Percentiles rank a stretch among this genome's conserved stretches.
Evolutionary conservation across 768 basidiomycete genomes (phyloP).

Genomic region (Leucosporidium scottii): DNA sequence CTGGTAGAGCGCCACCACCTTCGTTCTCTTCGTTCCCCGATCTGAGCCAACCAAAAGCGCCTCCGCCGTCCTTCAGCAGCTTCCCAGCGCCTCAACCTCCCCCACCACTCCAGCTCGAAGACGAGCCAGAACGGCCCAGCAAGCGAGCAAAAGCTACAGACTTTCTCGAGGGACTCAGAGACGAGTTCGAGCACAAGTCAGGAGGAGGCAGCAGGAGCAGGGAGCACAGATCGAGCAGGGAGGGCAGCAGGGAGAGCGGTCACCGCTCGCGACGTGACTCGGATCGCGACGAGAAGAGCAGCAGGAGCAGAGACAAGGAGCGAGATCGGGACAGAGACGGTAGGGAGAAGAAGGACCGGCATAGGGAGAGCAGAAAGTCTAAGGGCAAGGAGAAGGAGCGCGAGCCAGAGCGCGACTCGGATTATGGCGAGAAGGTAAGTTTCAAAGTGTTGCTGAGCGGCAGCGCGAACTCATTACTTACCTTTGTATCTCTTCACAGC

Average conservation of each 20-base stretch:
- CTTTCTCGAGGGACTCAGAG: conserved; percentile 23
- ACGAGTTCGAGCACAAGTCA: conserved; percentile 3
- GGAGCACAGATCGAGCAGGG: not conserved
- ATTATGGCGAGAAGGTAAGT: conserved; percentile 4
- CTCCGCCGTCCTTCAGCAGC: conserved; percentile 18
- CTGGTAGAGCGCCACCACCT: conserved; percentile 1
- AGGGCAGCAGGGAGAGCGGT: not conserved
- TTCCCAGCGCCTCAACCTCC: conserved; percentile 18
- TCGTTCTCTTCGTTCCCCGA: conserved; percentile 24
- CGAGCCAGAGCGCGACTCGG: not conserved
- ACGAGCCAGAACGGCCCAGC: not conserved
- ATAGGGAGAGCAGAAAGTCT: not conserved
- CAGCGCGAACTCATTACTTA: not conserved
- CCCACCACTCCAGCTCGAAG: not conserved
- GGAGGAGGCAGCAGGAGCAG: too few relatives aligned
- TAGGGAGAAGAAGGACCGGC: not conserved
- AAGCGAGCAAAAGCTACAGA: conserved; percentile 6
- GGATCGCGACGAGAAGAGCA: not conserved
- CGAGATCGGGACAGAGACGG: not conserved
- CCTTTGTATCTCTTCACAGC: not conserved
- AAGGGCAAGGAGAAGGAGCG: conserved; percentile 5
- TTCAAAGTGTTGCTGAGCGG: too few relatives aligned
- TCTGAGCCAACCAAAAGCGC: not conserved
- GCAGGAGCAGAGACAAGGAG: not conserved
- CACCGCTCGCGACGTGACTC: not conserved